Base-by-base conservation (phyloP, 139 green algal species). In the Gonium pectorale region DNA sequence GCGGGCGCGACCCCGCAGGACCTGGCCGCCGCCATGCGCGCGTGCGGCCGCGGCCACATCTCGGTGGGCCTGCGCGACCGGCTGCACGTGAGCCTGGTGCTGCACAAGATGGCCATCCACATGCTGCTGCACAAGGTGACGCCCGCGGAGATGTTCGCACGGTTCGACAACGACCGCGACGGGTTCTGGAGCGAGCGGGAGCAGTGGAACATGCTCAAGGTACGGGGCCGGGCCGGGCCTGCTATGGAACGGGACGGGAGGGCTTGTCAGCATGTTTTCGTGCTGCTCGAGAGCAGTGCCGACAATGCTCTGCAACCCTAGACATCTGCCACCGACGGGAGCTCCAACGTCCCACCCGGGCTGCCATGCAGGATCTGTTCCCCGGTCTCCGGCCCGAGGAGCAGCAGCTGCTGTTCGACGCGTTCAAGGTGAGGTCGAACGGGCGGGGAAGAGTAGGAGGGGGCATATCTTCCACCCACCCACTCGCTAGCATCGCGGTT, bases 191-290 rank as follows among this genome's bases (percentile, higher is more conserved):
- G 84, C 67, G 80, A 91, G 40, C 41, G 66, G 31, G 88, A 91
- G 80, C 84, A 89, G 74, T 91, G 77, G 84, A 60, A 70, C 43
- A 85, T 87, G 84, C 80, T 91, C 31, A 89, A 91, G 87, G 86
- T 88, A 41, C 22, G 64, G n/a, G 31, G 31, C 15, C 31, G 31
- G 33, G 63, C 8, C n/a, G 31, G 31, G 24, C 17, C 59, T 67
- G 59, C 7, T 13, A 11, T 9, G 63, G 24, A 5, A 43, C 8
- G 31, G 63, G 31, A 19, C 9, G 63, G 24, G 33, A 70, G 19
- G 63, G 63, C 63, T 22, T 56, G n/a, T n/a, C n/a, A n/a, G n/a
- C n/a, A n/a, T n/a, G n/a, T n/a, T n/a, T n/a, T n/a, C n/a, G n/a
- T n/a, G n/a, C n/a, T n/a, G n/a, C n/a, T n/a, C n/a, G n/a, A n/a